Conservation (phyloP, 202 grass and related monocot genomes). For the Bolboschoenoplectus hybrid region DNA sequence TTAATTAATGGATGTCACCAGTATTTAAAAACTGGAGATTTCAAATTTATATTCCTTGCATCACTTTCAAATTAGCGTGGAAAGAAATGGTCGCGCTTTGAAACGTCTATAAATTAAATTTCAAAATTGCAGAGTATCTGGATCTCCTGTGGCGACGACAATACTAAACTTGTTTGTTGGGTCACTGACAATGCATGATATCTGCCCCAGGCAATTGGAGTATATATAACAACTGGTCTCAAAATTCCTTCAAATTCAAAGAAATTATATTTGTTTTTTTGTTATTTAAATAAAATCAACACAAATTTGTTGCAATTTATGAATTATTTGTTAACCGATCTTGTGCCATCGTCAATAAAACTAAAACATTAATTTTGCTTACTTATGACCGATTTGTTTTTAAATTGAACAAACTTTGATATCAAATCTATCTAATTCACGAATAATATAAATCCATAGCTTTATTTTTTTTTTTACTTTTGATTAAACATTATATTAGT, state of each 20-base stretch:
- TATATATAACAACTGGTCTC: not conserved
- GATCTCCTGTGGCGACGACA: not conserved
- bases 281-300: not conserved
- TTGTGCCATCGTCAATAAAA: not conserved
- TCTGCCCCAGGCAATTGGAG: not conserved
- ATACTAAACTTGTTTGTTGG: not conserved
- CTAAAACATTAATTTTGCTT: not conserved
- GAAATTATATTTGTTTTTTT: not conserved
- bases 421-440: too few species aligned
- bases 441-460: too few species aligned
- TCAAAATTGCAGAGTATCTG: not conserved
- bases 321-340: not conserved
- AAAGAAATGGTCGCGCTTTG: not conserved
- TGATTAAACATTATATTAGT: too few species aligned
- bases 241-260: not conserved
- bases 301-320: not conserved
- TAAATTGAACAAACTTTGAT: too few species aligned
- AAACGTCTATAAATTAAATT: not conserved
- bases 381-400: too few species aligned
- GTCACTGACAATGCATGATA: not conserved
- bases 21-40: not conserved
- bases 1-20: not conserved
- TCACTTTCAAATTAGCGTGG: constrained; percentile 30
- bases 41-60: not conserved
- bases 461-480: too few species aligned